Conservation (phyloP, 164 flowering plant genomes). For the Berberis vulgaris region DNA sequence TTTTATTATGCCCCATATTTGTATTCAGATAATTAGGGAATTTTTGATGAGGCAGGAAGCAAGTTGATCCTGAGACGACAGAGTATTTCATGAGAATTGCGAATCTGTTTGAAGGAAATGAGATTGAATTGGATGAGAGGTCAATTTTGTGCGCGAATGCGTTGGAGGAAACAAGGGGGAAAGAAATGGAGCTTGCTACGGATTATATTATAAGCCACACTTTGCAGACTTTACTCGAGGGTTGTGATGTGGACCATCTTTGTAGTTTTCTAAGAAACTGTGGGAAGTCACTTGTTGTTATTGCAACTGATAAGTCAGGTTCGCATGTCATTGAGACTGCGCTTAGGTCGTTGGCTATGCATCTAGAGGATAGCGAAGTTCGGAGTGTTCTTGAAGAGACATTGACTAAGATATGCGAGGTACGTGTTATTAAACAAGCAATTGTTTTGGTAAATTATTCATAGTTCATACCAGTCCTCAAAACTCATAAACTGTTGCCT, state of each 20-base stretch:
- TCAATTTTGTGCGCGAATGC: constrained; percentile 74
- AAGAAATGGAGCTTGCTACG: constrained; percentile 77
- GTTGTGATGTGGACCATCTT: constrained; percentile 60
- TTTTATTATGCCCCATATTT: neutral
- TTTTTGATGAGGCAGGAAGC: constrained; percentile 40
- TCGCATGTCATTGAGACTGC: constrained; percentile 98
- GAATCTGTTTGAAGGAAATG: constrained; percentile 60
- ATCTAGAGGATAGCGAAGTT: constrained; percentile 53
- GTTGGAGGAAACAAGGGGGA: constrained; percentile 80
- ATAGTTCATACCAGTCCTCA: neutral
- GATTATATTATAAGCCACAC: constrained; percentile 75
- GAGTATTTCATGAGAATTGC: constrained; percentile 79
- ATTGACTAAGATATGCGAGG: constrained; percentile 62
- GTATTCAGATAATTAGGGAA: neutral
- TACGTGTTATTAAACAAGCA: constrained; percentile 9
- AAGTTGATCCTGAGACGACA: constrained; percentile 72
- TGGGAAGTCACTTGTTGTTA: constrained; percentile 52
- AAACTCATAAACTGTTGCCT: neutral
- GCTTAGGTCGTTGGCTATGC: constrained; percentile 51
- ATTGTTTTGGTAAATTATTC: neutral
- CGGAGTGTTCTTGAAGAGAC: constrained; percentile 53
- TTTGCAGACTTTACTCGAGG: constrained; percentile 69
- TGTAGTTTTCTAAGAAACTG: constrained; percentile 61
- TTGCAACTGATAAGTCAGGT: constrained; percentile 76
- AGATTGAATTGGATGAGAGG: constrained; percentile 57